phyloP scores from a whole-genome alignment of 495 filamentous ascomycete genomes.

The Penicillium herquei region DNA sequence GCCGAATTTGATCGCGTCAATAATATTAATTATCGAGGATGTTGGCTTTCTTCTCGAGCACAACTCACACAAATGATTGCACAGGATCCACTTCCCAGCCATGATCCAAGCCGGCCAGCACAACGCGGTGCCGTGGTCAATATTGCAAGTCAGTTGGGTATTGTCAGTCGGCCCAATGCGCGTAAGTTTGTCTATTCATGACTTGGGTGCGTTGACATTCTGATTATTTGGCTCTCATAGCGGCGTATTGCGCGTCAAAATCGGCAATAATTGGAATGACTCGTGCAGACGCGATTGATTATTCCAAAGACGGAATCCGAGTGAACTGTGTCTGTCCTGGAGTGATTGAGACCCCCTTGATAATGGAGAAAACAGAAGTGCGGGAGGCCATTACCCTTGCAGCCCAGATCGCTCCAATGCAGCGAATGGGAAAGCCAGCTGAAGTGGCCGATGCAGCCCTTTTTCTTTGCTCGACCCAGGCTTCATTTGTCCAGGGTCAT shows the following conservation, averaged over 20 bases:
- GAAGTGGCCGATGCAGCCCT: slow-evolving; percentile 53
- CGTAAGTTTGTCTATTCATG: slow-evolving; percentile 30
- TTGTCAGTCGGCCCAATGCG: slow-evolving; percentile 47
- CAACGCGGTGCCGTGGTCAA: slow-evolving; percentile 50
- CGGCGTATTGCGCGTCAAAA: slow-evolving; percentile 48
- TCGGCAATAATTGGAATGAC: slow-evolving; percentile 48
- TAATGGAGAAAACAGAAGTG: slow-evolving; percentile 34
- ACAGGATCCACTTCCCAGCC: slow-evolving; percentile 45
- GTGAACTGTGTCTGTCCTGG: slow-evolving; percentile 57
- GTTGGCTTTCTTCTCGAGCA: slow-evolving; percentile 50
- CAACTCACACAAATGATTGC: slow-evolving; percentile 46
- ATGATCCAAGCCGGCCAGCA: slow-evolving; percentile 29
- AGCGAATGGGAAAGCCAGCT: slow-evolving; percentile 45
- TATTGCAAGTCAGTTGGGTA: slow-evolving; percentile 54
- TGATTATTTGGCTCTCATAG: slow-evolving; percentile 18
- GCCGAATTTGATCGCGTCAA: slow-evolving; percentile 50
- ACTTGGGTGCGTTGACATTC: not conserved
- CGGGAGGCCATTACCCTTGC: slow-evolving; percentile 33
- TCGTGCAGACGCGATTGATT: slow-evolving; percentile 50
- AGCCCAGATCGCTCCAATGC: slow-evolving; percentile 50
- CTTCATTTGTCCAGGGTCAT: slow-evolving; percentile 52
- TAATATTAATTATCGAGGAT: slow-evolving; percentile 51
- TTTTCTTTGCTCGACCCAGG: slow-evolving; percentile 47
- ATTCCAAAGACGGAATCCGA: slow-evolving; percentile 45
- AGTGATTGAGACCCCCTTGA: slow-evolving; percentile 50